A percentile compares a stretch with the other conserved stretches of the same genome.
phyloP scores from a whole-genome alignment of 2,329 filamentous ascomycete species.

The Nemania serpens region DNA sequence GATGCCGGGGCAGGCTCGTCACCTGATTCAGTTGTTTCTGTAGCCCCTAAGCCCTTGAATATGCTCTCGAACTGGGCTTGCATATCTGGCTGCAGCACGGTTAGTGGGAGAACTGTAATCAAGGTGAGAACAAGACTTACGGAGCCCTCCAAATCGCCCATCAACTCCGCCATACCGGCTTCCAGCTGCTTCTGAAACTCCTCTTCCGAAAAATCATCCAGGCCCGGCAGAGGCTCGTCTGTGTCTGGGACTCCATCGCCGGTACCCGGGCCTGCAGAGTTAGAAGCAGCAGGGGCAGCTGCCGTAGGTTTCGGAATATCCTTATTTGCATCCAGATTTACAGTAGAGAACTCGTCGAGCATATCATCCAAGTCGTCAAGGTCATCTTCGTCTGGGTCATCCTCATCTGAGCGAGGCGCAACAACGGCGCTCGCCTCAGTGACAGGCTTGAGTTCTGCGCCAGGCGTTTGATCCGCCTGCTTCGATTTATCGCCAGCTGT shows the following conservation, averaged over 20 bases:
- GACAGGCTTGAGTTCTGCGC: slow-evolving; percentile 33
- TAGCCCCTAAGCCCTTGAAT: slow-evolving; percentile 71
- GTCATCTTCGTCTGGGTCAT: slow-evolving; percentile 92
- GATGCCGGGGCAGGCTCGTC: slow-evolving; percentile 36
- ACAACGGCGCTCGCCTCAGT: slow-evolving; percentile 44
- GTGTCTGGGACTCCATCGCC: slow-evolving; percentile 25
- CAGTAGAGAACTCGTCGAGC: slow-evolving; percentile 84
- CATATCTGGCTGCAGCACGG: slow-evolving; percentile 63
- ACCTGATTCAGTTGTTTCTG: slow-evolving; percentile 40
- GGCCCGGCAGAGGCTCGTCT: slow-evolving; percentile 37
- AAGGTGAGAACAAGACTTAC: slow-evolving; percentile 44
- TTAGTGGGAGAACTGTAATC: slow-evolving; percentile 7
- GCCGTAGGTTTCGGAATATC: slow-evolving; percentile 29
- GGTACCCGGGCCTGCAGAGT: slow-evolving; percentile 29
- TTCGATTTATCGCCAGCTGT: slow-evolving; percentile 24
- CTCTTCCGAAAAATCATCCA: slow-evolving; percentile 65
- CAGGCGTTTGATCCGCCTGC: slow-evolving; percentile 24
- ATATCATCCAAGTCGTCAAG: slow-evolving; percentile 93
- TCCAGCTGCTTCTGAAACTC: slow-evolving; percentile 88
- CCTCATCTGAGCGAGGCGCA: slow-evolving; percentile 54
- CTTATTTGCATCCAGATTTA: slow-evolving; percentile 58
- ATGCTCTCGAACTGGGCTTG: slow-evolving; percentile 78
- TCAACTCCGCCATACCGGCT: slow-evolving; percentile 82
- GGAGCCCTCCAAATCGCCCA: slow-evolving; percentile 70
- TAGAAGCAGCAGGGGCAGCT: slow-evolving; percentile 31